Evolutionary conservation across 106 monocot species (phyloP).

Genomic region (Apostasia ramifera): DNA sequence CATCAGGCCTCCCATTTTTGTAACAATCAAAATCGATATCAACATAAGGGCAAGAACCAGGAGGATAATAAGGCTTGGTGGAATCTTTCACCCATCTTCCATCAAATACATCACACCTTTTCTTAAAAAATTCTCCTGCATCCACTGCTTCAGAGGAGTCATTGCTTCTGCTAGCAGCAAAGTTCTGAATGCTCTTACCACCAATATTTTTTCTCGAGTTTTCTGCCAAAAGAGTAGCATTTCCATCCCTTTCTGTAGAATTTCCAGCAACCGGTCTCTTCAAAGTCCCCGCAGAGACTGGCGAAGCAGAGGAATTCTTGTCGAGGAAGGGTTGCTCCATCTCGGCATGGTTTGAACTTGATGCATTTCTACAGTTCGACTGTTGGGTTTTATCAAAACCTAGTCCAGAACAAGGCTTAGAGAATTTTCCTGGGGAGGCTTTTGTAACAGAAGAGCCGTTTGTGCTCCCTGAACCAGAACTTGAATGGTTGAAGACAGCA

Average conservation of each 20-base stretch:
- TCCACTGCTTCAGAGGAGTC: background rate
- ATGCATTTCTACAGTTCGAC: background rate
- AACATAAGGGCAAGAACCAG: conserved; percentile 18
- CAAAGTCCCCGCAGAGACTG: background rate
- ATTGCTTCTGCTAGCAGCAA: background rate
- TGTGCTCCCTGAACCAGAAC: background rate
- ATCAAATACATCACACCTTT: conserved; percentile 63
- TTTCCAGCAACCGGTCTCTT: background rate
- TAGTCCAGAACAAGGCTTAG: background rate
- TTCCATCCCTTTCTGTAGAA: background rate
- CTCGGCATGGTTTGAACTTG: background rate
- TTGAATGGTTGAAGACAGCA: background rate
- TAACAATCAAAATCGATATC: conserved; percentile 57
- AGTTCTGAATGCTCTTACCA: conserved; percentile 1
- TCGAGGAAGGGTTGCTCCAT: background rate
- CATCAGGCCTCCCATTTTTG: conserved; percentile 74
- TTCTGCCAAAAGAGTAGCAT: too few relatives aligned
- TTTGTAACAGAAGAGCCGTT: background rate
- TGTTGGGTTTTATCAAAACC: background rate
- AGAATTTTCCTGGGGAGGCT: background rate
- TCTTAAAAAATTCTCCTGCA: background rate
- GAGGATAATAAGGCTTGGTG: conserved; percentile 40
- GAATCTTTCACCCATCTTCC: conserved; percentile 82
- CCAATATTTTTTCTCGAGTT: too few relatives aligned
- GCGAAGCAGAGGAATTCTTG: background rate